phyloP scores from a whole-genome alignment of 2,329 filamentous ascomycete genomes.

The Alternaria triticimaculans region DNA sequence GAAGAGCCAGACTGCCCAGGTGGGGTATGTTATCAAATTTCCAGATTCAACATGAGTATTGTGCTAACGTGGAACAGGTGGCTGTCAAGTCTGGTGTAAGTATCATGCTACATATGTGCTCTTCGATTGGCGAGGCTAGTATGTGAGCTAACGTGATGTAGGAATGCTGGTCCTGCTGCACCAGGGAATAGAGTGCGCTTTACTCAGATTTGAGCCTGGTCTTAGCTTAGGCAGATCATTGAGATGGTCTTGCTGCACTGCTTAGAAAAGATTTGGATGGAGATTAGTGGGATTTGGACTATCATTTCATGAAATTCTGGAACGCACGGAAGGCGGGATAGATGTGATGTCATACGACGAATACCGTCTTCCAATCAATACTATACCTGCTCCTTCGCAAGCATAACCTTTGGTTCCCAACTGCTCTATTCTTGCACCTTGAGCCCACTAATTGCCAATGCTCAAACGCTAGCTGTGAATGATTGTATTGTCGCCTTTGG shows the following conservation, averaged over 20 bases:
- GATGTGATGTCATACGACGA: not conserved
- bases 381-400: not conserved
- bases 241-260: not conserved
- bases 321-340: not conserved
- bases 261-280: not conserved
- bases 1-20: not conserved
- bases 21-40: not conserved
- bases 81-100: not conserved
- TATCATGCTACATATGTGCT: not conserved
- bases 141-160: not conserved
- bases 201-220: not conserved
- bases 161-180: conserved; percentile 1
- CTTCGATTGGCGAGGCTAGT: not conserved
- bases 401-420: not conserved
- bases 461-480: not conserved
- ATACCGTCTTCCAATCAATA: not conserved
- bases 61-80: not conserved
- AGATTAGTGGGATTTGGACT: not conserved
- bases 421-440: not conserved
- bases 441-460: not conserved
- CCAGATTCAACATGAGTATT: not conserved
- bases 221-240: not conserved
- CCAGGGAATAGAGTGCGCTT: not conserved
- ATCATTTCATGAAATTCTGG: not conserved
- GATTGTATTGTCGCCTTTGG: rapidly evolving